Percentiles rank a stretch among this genome's conserved stretches.
Conservation (phyloP, 129 eudicot genomes). For the Chrysanthemum lavandulifolium region DNA sequence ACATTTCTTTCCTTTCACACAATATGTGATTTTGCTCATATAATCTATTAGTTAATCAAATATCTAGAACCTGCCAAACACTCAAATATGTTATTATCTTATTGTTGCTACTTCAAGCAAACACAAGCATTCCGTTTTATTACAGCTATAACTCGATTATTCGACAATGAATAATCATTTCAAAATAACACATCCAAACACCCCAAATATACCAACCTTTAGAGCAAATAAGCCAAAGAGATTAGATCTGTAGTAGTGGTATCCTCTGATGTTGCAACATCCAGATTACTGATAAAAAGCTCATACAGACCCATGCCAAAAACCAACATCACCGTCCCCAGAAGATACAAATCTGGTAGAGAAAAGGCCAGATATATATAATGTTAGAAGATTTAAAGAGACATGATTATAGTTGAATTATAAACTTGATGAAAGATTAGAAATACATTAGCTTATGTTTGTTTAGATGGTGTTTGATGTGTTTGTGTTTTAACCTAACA, state of each 20-base stretch:
- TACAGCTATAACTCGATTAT: no score
- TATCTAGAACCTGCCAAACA: no score
- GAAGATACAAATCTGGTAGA: conserved; percentile 68
- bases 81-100: no score
- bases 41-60: no score
- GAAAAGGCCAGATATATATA: not conserved
- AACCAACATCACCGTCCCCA: conserved; percentile 95
- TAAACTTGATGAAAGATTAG: not conserved
- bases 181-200: no score
- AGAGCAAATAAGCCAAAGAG: conserved; percentile 77
- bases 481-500: not conserved
- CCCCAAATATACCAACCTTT: conserved; percentile 36
- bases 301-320: conserved; percentile 98
- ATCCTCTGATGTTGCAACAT: conserved; percentile 43
- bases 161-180: no score
- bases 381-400: not conserved
- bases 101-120: no score
- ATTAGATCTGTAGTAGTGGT: conserved; percentile 44
- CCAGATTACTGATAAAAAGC: conserved; percentile 85
- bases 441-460: not conserved
- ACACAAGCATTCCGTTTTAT: no score
- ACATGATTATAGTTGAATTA: not conserved
- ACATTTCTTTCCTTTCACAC: no score
- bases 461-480: not conserved
- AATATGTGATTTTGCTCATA: no score